Percentiles rank a stretch among this genome's conserved stretches.
phyloP scores from a whole-genome alignment of 768 basidiomycete species.

The Lactarius indigo region DNA sequence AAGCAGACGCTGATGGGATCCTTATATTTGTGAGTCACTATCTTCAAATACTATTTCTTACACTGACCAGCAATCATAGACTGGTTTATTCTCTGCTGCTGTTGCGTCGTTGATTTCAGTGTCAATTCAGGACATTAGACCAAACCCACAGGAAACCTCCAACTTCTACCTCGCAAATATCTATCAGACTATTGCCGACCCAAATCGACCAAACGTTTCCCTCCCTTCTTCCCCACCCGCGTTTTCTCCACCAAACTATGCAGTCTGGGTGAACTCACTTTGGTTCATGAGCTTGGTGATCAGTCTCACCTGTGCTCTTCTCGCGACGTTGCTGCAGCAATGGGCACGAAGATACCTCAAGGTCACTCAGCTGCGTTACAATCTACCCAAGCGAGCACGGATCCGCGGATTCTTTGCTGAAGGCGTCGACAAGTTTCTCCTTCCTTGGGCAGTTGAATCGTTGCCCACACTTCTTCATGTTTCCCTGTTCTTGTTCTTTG shows the following conservation, averaged over 20 bases:
- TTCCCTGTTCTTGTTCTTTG: not conserved
- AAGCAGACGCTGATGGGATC: not conserved
- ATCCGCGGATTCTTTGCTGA: conserved; percentile 1
- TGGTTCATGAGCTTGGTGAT: conserved; percentile 12
- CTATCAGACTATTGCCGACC: not conserved
- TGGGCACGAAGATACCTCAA: conserved; percentile 7
- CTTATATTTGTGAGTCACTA: not conserved
- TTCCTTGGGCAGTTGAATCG: not conserved
- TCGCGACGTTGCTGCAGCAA: conserved; percentile 10
- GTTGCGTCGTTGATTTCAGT: not conserved
- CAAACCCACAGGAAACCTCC: not conserved
- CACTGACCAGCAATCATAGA: not conserved
- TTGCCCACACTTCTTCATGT: not conserved
- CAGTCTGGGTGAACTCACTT: conserved; percentile 12
- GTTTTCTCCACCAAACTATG: not conserved
- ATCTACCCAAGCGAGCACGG: not conserved
- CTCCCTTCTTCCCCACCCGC: not conserved
- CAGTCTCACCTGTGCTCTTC: conserved; percentile 2
- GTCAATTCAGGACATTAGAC: not conserved
- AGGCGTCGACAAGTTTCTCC: not conserved
- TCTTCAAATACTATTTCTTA: not conserved
- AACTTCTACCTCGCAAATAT: not conserved
- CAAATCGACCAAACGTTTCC: not conserved
- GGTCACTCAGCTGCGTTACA: not conserved
- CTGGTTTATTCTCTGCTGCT: conserved; percentile 1